These are phyloP conservation scores for Nitzschia putrida DNA, from an alignment of 108 stramenopile species.

Conservation along the genomic window DNA sequence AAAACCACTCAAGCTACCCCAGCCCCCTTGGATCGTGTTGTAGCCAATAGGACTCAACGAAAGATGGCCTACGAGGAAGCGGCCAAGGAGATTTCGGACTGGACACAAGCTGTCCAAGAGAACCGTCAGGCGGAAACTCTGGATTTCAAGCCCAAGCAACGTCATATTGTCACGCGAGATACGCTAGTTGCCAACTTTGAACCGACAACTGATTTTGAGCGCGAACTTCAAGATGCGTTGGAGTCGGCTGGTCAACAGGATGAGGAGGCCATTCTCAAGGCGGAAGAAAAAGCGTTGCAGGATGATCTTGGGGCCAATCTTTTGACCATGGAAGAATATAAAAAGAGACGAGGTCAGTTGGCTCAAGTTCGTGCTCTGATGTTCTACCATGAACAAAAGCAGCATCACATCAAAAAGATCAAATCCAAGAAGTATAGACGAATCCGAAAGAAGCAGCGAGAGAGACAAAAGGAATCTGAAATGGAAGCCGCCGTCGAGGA, in stretches of 20 bases:
- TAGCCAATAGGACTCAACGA: slow-evolving; percentile 83
- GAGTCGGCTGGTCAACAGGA: slow-evolving; percentile 82
- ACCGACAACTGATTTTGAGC: slow-evolving; percentile 91
- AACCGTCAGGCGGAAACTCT: slow-evolving; percentile 92
- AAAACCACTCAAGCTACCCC: slow-evolving; percentile 48
- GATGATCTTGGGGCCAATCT: slow-evolving; percentile 87
- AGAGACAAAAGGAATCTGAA: slow-evolving; percentile 77
- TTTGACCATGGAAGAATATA: slow-evolving; percentile 87
- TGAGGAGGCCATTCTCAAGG: slow-evolving; percentile 74
- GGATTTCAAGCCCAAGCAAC: slow-evolving; percentile 86
- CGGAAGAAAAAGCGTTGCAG: slow-evolving; percentile 51
- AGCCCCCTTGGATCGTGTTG: slow-evolving; percentile 71
- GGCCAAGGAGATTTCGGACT: slow-evolving; percentile 71
- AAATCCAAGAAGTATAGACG: slow-evolving; percentile 97
- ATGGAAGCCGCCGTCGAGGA: slow-evolving; percentile 63
- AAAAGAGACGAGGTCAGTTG: slow-evolving; percentile 90
- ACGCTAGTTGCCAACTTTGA: slow-evolving; percentile 80
- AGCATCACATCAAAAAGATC: slow-evolving; percentile 98
- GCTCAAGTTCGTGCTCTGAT: slow-evolving; percentile 94
- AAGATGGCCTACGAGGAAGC: slow-evolving; percentile 82
- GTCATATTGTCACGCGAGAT: slow-evolving; percentile 51
- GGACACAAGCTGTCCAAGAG: slow-evolving; percentile 81
- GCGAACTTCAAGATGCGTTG: slow-evolving; percentile 81
- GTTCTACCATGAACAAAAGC: slow-evolving; percentile 99
- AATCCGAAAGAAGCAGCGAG: slow-evolving; percentile 87